Conservation (phyloP, 2,329 filamentous ascomycete species). For the Alternaria brassicae region DNA sequence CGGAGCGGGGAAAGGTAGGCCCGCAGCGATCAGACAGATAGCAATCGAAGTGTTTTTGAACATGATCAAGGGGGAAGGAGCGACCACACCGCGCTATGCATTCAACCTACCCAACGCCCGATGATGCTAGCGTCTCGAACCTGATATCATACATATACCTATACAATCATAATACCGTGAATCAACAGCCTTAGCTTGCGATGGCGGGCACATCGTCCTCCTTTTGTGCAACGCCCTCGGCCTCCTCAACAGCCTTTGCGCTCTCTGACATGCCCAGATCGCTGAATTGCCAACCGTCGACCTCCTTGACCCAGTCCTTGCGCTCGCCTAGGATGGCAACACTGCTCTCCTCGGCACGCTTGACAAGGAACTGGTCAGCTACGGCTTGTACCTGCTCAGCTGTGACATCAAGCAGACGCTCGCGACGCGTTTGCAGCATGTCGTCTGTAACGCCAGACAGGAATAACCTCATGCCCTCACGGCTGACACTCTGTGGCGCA, state of each 20-base stretch:
- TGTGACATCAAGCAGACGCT: constrained; percentile 85
- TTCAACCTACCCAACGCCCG: constrained; percentile 22
- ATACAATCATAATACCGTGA: constrained; percentile 12
- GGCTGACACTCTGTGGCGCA: constrained; percentile 83
- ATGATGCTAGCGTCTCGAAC: constrained; percentile 21
- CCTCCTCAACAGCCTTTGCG: constrained; percentile 28
- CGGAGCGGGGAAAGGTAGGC: background rate
- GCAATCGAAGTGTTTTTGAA: background rate
- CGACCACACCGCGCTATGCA: constrained; percentile 14
- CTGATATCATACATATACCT: constrained; percentile 23
- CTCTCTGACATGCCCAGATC: constrained; percentile 69
- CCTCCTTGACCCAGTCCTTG: constrained; percentile 71
- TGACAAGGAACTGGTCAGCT: constrained; percentile 82
- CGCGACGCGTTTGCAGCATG: constrained; percentile 85
- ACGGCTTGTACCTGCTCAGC: constrained; percentile 79
- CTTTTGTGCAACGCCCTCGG: constrained; percentile 26
- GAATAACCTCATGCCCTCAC: constrained; percentile 87
- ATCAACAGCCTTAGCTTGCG: constrained; percentile 5
- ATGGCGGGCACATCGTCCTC: constrained; percentile 24
- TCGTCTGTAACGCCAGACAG: constrained; percentile 83
- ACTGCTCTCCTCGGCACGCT: constrained; percentile 68
- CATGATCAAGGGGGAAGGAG: constrained; percentile 10
- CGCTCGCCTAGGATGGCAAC: constrained; percentile 82
- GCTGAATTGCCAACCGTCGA: constrained; percentile 75
- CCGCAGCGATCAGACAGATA: background rate